Evolutionary conservation across 1,284 basidiomycete genomes (phyloP), one percentile per base, ranked within the genome.

Genomic region (Trichosporon sp.): DNA sequence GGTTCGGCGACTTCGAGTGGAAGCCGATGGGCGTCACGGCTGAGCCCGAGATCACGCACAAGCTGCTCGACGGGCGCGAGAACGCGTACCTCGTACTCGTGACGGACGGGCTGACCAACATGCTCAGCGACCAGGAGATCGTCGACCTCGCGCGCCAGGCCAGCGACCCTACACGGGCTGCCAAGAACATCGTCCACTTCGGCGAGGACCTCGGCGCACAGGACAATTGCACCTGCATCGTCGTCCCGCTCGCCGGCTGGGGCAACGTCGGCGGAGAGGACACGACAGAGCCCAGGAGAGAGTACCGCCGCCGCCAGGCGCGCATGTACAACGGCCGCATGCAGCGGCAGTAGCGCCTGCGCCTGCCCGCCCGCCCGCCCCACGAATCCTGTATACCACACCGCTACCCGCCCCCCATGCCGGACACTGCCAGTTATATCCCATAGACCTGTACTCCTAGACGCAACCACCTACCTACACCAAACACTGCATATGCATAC

Each of bases 241-340:
- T 98, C n/a, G 87, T 98, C 12, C 96, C 96, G 5, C 87, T 99
- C 8, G 88, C 90, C 9, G 95, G 95, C 9, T 99, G 96, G 96
- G 92, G 91, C 2, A 87, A 89, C 70, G 86, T 92, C 1, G 85
- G 85, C 21, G 95, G 83, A 8, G 74, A 72, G 62, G 96, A 99
- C 79, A 85, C 86, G 71, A 98, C 95, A 0, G 88, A 89, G 72
- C 89, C 89, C 53, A 84, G 95, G 65, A 85, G 95, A 67, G 90
- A 94, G 78, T 96, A 92, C 79, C 85, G 93, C 75, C 83, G 87
- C 67, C 85, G 86, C 66, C 90, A 92, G 85, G 89, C 90, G 79
- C 89, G 74, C 7, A 69, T 70, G 74, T 70, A 81, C 72, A 83
- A 76, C 72, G 80, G 79, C 44, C 71, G 81, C 71, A 83, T 83